Conservation (phyloP, 805 yeast genomes). For the Scheffersomyces lignosus region DNA sequence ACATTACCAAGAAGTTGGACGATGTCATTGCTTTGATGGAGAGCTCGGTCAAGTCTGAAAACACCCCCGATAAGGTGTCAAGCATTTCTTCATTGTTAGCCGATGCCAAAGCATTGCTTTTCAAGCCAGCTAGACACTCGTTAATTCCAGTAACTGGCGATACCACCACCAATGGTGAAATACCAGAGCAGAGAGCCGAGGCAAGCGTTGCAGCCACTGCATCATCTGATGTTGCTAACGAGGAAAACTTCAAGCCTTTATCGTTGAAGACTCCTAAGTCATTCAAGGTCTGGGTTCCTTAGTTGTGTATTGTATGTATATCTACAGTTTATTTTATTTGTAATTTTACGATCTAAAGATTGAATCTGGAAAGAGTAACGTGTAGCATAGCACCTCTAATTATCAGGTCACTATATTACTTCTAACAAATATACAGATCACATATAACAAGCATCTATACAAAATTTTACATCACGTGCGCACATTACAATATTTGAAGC, state of each 20-base stretch:
- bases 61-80: slow-evolving; percentile 1
- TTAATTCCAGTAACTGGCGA: slow-evolving; percentile 17
- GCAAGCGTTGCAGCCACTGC: slow-evolving; percentile 8
- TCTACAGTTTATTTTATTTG: background rate
- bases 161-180: slow-evolving; percentile 4
- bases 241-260: slow-evolving; percentile 29
- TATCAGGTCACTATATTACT: background rate
- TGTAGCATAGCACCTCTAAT: too few relatives aligned
- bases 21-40: slow-evolving; percentile 26
- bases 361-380: slow-evolving; percentile 4
- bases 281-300: slow-evolving; percentile 48
- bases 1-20: slow-evolving; percentile 48
- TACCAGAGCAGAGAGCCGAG: slow-evolving; percentile 2
- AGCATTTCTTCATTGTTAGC: slow-evolving; percentile 19
- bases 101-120: slow-evolving; percentile 33
- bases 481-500: too few relatives aligned
- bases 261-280: slow-evolving; percentile 43
- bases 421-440: too few relatives aligned
- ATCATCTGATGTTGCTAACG: slow-evolving; percentile 8
- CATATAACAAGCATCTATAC: too few relatives aligned
- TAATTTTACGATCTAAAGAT: slow-evolving; percentile 5
- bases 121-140: slow-evolving; percentile 31
- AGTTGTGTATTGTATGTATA: slow-evolving; percentile 6
- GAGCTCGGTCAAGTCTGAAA: slow-evolving; percentile 6
- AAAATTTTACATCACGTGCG: too few relatives aligned